Conservation (phyloP, 2,329 filamentous ascomycete species). For the Neofusicoccum sp. region DNA sequence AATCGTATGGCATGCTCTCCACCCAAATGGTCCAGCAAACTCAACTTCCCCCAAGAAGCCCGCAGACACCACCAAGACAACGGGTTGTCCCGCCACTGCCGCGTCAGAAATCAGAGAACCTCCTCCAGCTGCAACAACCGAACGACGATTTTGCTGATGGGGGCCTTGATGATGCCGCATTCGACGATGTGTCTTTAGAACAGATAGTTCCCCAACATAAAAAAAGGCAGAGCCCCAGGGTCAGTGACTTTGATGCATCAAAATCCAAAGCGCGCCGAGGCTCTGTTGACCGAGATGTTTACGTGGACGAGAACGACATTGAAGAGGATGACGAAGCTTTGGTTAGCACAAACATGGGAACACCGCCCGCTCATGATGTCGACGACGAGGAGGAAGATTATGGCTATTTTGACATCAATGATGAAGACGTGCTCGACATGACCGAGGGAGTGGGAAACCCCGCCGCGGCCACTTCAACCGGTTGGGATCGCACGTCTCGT, state of each 20-base stretch:
- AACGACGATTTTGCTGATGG: slow-evolving; percentile 23
- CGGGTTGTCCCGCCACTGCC: slow-evolving; percentile 25
- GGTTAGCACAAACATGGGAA: slow-evolving; percentile 36
- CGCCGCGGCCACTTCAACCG: slow-evolving; percentile 26
- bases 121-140: slow-evolving; percentile 15
- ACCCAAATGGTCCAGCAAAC: slow-evolving; percentile 36
- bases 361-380: slow-evolving; percentile 29
- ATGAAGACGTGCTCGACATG: slow-evolving; percentile 39
- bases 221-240: not conserved
- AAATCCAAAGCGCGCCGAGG: not conserved
- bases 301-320: slow-evolving; percentile 30
- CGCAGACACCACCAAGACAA: slow-evolving; percentile 29
- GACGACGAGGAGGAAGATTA: slow-evolving; percentile 24
- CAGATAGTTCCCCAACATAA: not conserved
- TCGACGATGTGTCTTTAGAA: not conserved
- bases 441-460: slow-evolving; percentile 44
- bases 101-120: slow-evolving; percentile 19
- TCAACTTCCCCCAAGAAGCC: slow-evolving; percentile 28
- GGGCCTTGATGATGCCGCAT: slow-evolving; percentile 25
- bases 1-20: not conserved
- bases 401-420: slow-evolving; percentile 17
- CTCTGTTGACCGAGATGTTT: slow-evolving; percentile 18
- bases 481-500: slow-evolving; percentile 29
- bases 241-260: not conserved
- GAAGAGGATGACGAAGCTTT: slow-evolving; percentile 29